Base-by-base conservation (phyloP, 2,329 filamentous ascomycete species). In the Dendrostoma leiphaemia region DNA sequence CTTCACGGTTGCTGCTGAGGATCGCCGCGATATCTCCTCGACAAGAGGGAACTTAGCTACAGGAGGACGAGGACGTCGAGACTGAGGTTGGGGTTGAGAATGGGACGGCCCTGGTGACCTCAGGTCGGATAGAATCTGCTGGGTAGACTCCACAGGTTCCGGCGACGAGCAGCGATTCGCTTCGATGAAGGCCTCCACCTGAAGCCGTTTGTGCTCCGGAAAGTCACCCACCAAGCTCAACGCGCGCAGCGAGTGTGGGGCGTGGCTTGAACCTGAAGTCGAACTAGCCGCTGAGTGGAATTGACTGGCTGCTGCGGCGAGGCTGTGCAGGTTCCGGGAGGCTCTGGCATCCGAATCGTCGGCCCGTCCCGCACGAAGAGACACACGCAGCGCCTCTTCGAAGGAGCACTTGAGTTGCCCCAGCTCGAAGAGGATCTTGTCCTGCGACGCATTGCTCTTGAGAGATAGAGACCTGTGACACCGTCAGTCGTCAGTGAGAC, bases 241-340 rank as follows among this genome's bases (percentile, higher is more conserved):
- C 5, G 44, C 50, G 3, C 48, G 35, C 17, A 47, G 38, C 1
- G 56, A 54, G 13, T 50, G 29, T 3, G 43, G 37, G 7, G 40
- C 53, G 4, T 48, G 45, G 31, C 52, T 58, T 1, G 62, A 60
- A 46, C 58, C 59, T 3, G 61, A 57, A 2, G 63, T 59, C 1
- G 62, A 61, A 38, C 60, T 64, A 2, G 64, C 63, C 1, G 59
- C 53, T 3, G 61, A 59, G 46, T 66, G 61, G 48, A 66, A 65
- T 9, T 60, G 54, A 17, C 55, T 54, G 3, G 64, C 64, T 32
- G 62, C 64, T 21, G 60, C 47, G 19, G 63, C 59, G 10, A 66
- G 51, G 26, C 61, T 57, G 29, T 59, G 54, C 48, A 65, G 53
- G 17, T 64, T 64, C 3, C 48, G 58, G 10, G 49, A 49, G 3